Evolutionary conservation across 2,329 filamentous ascomycete species (phyloP).

Genomic region (Cryphonectria japonica): DNA sequence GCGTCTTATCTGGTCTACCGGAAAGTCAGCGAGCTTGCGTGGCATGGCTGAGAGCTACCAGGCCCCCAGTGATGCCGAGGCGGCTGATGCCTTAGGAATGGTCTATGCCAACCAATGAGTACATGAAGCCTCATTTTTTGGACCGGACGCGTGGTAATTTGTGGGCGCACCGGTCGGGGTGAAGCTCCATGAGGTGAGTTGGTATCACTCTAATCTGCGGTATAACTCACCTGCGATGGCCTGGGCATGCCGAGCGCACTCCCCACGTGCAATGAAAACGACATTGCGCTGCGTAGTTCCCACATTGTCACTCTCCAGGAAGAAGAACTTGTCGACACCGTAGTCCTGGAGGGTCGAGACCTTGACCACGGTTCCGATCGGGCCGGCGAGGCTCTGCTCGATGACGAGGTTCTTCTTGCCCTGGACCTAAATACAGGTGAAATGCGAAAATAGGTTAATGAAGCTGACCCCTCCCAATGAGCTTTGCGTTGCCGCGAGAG

Average conservation of each 20-base stretch:
- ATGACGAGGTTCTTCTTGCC: conserved; percentile 99
- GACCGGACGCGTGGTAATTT: not conserved
- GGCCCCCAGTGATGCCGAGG: not conserved
- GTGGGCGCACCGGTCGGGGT: too few species aligned
- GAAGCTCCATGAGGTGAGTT: not conserved
- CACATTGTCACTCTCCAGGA: conserved; percentile 93
- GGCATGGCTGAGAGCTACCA: not conserved
- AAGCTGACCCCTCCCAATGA: conserved; percentile 26
- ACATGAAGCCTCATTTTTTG: not conserved
- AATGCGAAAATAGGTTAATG: conserved; percentile 26
- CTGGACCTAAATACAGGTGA: conserved; percentile 68
- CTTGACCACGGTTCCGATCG: conserved; percentile 89
- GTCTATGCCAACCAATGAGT: not conserved
- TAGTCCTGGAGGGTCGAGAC: conserved; percentile 96
- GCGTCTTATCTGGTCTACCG: conserved; percentile 84
- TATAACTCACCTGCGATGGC: conserved; percentile 79
- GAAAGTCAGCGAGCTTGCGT: conserved; percentile 52
- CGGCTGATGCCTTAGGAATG: not conserved
- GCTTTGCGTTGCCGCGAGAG: conserved; percentile 14
- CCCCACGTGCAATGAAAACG: conserved; percentile 88
- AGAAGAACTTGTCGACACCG: conserved; percentile 96
- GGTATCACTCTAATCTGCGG: conserved; percentile 5
- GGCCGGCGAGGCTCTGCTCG: conserved; percentile 86
- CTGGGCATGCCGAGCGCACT: conserved; percentile 82
- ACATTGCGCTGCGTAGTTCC: conserved; percentile 95